phyloP scores from a whole-genome alignment of 495 filamentous ascomycete species.

The Penicillium samsonianum region DNA sequence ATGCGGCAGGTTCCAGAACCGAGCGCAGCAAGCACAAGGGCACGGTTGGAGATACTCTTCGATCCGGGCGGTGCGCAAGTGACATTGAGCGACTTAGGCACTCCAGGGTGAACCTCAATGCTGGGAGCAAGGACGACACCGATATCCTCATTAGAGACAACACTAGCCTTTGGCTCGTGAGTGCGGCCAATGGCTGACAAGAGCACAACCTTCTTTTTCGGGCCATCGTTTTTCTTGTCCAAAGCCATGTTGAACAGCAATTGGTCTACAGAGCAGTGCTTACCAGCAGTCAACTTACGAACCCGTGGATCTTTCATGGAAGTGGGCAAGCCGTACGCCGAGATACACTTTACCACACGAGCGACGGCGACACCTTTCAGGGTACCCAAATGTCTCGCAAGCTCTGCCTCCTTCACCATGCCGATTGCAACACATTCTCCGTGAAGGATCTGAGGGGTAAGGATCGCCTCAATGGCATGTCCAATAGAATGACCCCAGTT shows the following conservation, averaged over 20 bases:
- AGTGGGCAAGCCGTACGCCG: conserved; percentile 89
- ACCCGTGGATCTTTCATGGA: conserved; percentile 84
- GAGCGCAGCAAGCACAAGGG: conserved; percentile 88
- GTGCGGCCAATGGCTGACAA: conserved; percentile 88
- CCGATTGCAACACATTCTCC: conserved; percentile 95
- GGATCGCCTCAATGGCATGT: conserved; percentile 92
- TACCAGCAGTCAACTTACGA: conserved; percentile 79
- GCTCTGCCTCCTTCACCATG: conserved; percentile 96
- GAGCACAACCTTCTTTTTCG: conserved; percentile 95
- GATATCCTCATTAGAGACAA: conserved; percentile 85
- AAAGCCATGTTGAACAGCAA: conserved; percentile 90
- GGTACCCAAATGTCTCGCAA: conserved; percentile 88
- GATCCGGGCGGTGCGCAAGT: conserved; percentile 89
- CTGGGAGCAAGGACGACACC: conserved; percentile 80
- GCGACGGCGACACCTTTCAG: conserved; percentile 84
- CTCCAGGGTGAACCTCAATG: conserved; percentile 69
- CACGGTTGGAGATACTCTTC: conserved; percentile 97
- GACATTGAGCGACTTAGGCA: conserved; percentile 62
- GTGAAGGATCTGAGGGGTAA: conserved; percentile 93
- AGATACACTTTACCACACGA: conserved; percentile 85
- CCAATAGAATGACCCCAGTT: conserved; percentile 99
- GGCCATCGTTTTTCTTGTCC: conserved; percentile 97
- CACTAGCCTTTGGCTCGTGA: conserved; percentile 80
- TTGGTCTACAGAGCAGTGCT: conserved; percentile 87
- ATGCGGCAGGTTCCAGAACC: conserved; percentile 85